Evolutionary conservation across 768 basidiomycete species (phyloP).

Genomic region (Botryobasidium botryosum): DNA sequence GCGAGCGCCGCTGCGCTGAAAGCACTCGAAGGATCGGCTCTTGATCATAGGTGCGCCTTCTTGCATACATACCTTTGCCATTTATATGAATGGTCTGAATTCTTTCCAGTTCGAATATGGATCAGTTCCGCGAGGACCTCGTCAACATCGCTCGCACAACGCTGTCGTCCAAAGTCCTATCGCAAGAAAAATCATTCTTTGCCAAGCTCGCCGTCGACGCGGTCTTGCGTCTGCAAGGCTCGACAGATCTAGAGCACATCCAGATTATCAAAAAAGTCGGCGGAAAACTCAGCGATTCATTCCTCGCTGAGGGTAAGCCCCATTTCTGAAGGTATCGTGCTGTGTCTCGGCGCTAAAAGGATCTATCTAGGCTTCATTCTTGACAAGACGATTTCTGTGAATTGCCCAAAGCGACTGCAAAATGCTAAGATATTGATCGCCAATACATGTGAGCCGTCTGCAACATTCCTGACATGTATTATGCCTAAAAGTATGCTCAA

Average conservation of each 20-base stretch:
- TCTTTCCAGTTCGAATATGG: slow-evolving; percentile 40
- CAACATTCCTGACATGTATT: not conserved
- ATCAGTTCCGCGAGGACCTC: slow-evolving; percentile 70
- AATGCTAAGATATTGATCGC: slow-evolving; percentile 94
- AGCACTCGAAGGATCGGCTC: slow-evolving; percentile 67
- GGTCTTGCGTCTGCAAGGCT: slow-evolving; percentile 86
- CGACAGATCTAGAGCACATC: slow-evolving; percentile 92
- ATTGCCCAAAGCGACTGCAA: slow-evolving; percentile 87
- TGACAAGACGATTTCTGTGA: slow-evolving; percentile 86
- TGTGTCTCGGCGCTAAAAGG: not conserved
- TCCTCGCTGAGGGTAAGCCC: slow-evolving; percentile 76
- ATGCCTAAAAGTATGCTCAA: not conserved
- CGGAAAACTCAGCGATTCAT: slow-evolving; percentile 94
- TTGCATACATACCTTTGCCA: not conserved
- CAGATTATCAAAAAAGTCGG: slow-evolving; percentile 99
- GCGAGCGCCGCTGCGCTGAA: slow-evolving; percentile 71
- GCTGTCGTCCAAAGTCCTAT: slow-evolving; percentile 85
- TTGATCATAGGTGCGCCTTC: slow-evolving; percentile 62
- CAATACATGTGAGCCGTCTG: slow-evolving; percentile 66
- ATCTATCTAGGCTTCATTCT: slow-evolving; percentile 70
- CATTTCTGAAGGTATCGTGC: not conserved
- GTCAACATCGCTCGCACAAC: slow-evolving; percentile 97
- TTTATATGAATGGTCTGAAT: not conserved
- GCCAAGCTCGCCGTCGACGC: slow-evolving; percentile 96
- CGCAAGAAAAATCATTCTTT: slow-evolving; percentile 96